Evolutionary conservation across 2,329 filamentous ascomycete species (phyloP), one percentile per base, ranked within the genome.

Genomic region (Pseudogymnoascus sp.): DNA sequence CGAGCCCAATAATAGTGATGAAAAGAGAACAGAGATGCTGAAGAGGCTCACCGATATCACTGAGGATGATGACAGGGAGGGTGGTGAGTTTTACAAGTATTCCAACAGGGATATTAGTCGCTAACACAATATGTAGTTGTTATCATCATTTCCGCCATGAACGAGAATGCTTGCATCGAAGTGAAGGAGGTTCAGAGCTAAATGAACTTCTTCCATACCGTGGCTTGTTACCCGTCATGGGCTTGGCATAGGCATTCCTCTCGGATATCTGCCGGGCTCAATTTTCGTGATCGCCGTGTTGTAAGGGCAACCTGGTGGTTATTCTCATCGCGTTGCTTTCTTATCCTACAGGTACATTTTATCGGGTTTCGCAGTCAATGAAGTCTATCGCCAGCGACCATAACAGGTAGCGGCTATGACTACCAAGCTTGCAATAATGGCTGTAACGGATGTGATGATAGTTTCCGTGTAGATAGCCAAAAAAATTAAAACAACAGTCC

Each of bases 101-200:
- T 40, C 25, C 59, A 5, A 4, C 37, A 36, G 15, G 9, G 45
- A 8, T n/a, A 8, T 74, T 58, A 31, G 8, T 48, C 63, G 39
- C 64, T 65, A 60, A 64, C 59, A 52, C 61, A 60, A 45, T 45
- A 27, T 48, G 9, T 67, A 96, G 92, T 92, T 79, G 88, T 97
- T 72, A 88, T 93, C 72, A 86, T 99, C 76, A 89, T 96, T 75
- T 90, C 90, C 72, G 87, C 94, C 76, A 99, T 99, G 94, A 90
- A 90, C 75, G 93, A 99, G 82, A 90, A 97, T 84, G 80, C 84
- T 72, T 89, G 87, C 74, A 88, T 97, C 76, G 92, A 97, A 76
- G 89, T 87, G 80, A 97, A 97, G 87, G 92, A 97, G 81, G 90
- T 90, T 77, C 87, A 58, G 36, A 33, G 21, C n/a, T 3, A 48